Evolutionary conservation across 176 grass and related monocot species (phyloP).

Genomic region (Triticum monococcum): DNA sequence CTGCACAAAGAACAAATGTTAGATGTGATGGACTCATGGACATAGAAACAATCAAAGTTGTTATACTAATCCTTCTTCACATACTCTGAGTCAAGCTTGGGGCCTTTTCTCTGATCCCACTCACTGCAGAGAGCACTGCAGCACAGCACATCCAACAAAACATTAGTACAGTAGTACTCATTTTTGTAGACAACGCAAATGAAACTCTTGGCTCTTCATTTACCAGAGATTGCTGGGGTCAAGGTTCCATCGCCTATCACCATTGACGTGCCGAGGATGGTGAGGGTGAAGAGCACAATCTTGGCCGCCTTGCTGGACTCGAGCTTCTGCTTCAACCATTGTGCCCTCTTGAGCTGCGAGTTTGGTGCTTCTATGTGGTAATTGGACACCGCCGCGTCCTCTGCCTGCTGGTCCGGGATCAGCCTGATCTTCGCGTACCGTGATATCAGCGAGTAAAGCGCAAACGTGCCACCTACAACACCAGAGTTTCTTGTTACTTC

Average conservation of each 20-base stretch:
- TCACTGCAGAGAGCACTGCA: slow-evolving; percentile 54
- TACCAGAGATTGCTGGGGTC: slow-evolving; percentile 70
- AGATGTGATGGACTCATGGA: not conserved
- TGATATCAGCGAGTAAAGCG: slow-evolving; percentile 46
- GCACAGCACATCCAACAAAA: not conserved
- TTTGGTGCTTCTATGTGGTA: slow-evolving; percentile 39
- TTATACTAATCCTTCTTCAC: not conserved
- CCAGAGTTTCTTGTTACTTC: too few relatives aligned
- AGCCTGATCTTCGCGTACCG: slow-evolving; percentile 55
- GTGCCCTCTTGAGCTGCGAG: slow-evolving; percentile 39
- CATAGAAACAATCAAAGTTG: not conserved
- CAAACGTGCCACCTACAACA: slow-evolving; percentile 43
- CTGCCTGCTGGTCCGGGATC: slow-evolving; percentile 64
- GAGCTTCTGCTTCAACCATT: slow-evolving; percentile 39
- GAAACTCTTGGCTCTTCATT: not conserved
- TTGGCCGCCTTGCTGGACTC: slow-evolving; percentile 30
- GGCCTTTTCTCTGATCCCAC: slow-evolving; percentile 64
- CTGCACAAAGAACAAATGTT: slow-evolving; percentile 26
- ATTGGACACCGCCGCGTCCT: slow-evolving; percentile 57
- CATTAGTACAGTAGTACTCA: not conserved
- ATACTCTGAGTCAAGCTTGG: slow-evolving; percentile 59
- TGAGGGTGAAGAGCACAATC: slow-evolving; percentile 46
- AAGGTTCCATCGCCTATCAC: slow-evolving; percentile 22
- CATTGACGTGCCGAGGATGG: slow-evolving; percentile 75
- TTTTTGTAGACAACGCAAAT: not conserved